These are phyloP conservation scores for Coemansia sp. DNA, from an alignment of 192 early-diverging fungal species.

Conservation along the genomic window DNA sequence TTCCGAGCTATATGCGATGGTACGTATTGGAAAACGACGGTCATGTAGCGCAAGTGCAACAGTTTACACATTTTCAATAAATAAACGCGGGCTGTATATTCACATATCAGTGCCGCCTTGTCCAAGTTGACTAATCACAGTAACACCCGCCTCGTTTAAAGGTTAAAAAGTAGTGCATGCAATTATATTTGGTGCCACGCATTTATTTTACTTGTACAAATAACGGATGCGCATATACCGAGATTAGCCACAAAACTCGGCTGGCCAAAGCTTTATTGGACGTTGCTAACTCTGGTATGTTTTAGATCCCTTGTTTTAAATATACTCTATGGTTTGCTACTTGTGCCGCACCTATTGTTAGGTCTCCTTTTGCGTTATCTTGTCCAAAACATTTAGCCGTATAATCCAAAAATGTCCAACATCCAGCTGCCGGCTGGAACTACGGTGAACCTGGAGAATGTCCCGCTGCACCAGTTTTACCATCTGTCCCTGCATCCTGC, in stretches of 20 bases:
- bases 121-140: neutral
- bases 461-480: slow-evolving; percentile 73
- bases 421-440: slow-evolving; percentile 48
- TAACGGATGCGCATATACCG: neutral
- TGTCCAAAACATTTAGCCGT: neutral
- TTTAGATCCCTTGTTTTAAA: neutral
- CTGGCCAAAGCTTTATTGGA: neutral
- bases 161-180: neutral
- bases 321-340: neutral
- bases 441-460: slow-evolving; percentile 53
- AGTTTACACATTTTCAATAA: neutral
- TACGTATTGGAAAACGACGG: too few species aligned
- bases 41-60: too few species aligned
- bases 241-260: neutral
- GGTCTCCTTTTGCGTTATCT: neutral
- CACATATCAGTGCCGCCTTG: neutral
- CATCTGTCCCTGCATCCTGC: slow-evolving; percentile 66
- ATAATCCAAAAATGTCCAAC: slow-evolving; percentile 20
- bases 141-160: neutral
- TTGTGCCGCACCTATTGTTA: too few species aligned
- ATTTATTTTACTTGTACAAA: neutral
- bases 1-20: neutral
- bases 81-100: neutral
- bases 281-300: too few species aligned
- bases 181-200: neutral